Conservation (phyloP, 768 basidiomycete genomes). For the Agaricus blazei region DNA sequence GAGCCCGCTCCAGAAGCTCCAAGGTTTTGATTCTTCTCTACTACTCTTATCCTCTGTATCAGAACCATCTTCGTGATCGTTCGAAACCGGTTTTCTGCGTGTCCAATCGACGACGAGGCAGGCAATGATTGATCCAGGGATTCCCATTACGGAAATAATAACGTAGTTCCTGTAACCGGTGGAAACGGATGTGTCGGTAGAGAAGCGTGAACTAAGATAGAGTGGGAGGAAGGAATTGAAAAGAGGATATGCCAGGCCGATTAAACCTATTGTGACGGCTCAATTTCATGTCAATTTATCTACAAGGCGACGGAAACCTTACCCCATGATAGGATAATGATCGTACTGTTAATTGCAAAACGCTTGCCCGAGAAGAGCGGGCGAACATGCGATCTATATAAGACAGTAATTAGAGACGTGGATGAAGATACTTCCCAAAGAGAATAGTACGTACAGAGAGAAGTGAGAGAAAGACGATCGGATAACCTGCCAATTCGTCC, state of each 20-base stretch:
- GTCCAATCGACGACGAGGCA: conserved; percentile 40
- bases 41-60: neutral
- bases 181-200: conserved; percentile 17
- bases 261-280: conserved; percentile 23
- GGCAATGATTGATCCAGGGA: conserved; percentile 45
- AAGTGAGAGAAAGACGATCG: conserved; percentile 30
- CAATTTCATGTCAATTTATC: no score
- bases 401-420: neutral
- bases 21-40: neutral
- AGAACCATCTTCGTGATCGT: neutral
- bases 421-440: neutral
- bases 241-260: conserved; percentile 51
- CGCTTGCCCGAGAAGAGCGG: conserved; percentile 43
- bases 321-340: conserved; percentile 52
- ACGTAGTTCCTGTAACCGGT: conserved; percentile 43
- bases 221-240: conserved; percentile 48
- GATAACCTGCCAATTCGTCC: conserved; percentile 24
- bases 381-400: conserved; percentile 37
- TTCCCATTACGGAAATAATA: conserved; percentile 40
- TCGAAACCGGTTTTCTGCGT: conserved; percentile 19
- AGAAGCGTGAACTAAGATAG: conserved; percentile 34
- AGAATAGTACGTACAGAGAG: conserved; percentile 30
- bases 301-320: conserved; percentile 5
- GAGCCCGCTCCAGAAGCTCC: conserved; percentile 4
- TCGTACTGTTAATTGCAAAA: conserved; percentile 38